Evolutionary conservation across 2,329 filamentous ascomycete species (phyloP).

Genomic region (Fusarium sp.): DNA sequence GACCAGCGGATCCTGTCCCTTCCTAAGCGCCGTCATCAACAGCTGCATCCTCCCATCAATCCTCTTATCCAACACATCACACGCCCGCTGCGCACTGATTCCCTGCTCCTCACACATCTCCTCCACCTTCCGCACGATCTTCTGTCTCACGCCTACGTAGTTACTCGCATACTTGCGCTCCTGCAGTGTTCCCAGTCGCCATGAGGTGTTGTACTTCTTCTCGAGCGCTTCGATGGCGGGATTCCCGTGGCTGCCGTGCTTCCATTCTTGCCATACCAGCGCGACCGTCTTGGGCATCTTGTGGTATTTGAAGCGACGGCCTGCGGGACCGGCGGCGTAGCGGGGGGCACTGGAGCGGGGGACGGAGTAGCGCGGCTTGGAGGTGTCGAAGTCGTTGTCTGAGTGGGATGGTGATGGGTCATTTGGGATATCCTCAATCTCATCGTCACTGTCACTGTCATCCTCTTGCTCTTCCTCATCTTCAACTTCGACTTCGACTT

Average conservation of each 20-base stretch:
- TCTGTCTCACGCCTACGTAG: constrained; percentile 44
- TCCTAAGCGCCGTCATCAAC: constrained; percentile 39
- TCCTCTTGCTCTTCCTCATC: not conserved
- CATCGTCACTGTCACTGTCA: not conserved
- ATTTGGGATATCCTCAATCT: not conserved
- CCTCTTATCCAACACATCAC: constrained; percentile 33
- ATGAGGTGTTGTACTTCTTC: constrained; percentile 32
- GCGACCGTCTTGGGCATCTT: constrained; percentile 45
- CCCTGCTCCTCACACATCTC: constrained; percentile 27
- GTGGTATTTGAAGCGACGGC: constrained; percentile 39
- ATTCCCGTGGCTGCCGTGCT: constrained; percentile 40
- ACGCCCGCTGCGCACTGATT: constrained; percentile 12
- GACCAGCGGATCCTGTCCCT: constrained; percentile 40
- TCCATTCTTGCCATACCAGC: constrained; percentile 46
- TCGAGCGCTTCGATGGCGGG: constrained; percentile 43
- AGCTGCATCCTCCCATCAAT: constrained; percentile 46
- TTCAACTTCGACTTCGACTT: not conserved
- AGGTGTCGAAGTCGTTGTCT: not conserved
- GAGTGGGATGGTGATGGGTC: not conserved
- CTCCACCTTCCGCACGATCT: constrained; percentile 39
- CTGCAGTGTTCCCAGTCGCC: constrained; percentile 35
- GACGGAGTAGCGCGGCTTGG: constrained; percentile 37
- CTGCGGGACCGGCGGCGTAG: constrained; percentile 32
- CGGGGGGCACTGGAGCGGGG: constrained; percentile 36
- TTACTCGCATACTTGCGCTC: constrained; percentile 49